These are phyloP conservation scores for Vanderwaltozyma tropicalis DNA, from an alignment of 805 yeast genomes.

Conservation along the genomic window DNA sequence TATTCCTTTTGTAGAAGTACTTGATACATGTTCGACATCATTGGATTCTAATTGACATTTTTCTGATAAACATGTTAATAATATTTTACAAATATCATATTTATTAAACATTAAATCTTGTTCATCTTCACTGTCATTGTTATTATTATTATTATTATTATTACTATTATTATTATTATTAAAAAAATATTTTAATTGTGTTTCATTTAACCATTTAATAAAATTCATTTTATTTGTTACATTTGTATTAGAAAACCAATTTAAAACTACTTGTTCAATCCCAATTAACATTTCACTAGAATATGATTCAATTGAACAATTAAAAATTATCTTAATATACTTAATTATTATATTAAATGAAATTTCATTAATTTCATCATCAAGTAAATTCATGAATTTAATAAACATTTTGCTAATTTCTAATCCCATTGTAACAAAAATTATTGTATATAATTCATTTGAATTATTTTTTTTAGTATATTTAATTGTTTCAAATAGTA, in stretches of 20 bases:
- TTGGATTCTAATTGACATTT: neutral
- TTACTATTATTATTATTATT: neutral
- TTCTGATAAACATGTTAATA: neutral
- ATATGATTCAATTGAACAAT: constrained; percentile 8
- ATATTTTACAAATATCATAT: constrained; percentile 5
- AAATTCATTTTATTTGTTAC: neutral
- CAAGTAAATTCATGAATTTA: constrained; percentile 3
- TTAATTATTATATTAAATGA: neutral
- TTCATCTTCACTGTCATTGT: neutral
- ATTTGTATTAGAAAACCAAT: constrained; percentile 3
- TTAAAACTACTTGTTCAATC: constrained; percentile 3
- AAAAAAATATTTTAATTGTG: neutral
- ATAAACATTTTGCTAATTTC: constrained; percentile 9
- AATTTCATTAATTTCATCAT: constrained; percentile 2
- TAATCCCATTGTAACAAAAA: constrained; percentile 8
- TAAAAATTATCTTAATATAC: constrained; percentile 5
- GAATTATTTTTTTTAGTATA: constrained; percentile 3
- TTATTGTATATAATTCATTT: constrained; percentile 5
- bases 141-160: neutral
- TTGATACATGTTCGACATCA: neutral
- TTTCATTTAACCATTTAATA: neutral
- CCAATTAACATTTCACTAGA: constrained; percentile 13
- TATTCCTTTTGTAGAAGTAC: too few relatives aligned
- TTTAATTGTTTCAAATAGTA: constrained; percentile 6
- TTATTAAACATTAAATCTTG: constrained; percentile 7